These are phyloP conservation scores for Periconia macrospinosa DNA, from an alignment of 2,329 filamentous ascomycete genomes.

Conservation along the genomic window DNA sequence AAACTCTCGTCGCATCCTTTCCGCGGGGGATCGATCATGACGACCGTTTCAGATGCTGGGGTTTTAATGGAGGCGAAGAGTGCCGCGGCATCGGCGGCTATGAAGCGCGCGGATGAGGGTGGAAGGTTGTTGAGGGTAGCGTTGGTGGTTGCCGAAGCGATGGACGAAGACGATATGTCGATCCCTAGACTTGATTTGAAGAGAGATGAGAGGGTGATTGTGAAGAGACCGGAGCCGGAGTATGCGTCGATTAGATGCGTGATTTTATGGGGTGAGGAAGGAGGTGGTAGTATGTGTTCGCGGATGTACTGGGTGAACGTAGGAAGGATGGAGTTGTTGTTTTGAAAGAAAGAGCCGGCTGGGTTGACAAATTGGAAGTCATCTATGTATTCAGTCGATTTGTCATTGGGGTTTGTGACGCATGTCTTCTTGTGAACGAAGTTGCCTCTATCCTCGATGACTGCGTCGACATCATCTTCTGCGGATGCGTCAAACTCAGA, in stretches of 20 bases:
- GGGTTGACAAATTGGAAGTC: conserved; percentile 85
- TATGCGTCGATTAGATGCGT: conserved; percentile 96
- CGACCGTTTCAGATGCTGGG: conserved; percentile 77
- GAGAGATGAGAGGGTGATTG: conserved; percentile 82
- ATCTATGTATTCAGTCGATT: conserved; percentile 84
- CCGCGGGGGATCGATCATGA: conserved; percentile 95
- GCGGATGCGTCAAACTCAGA: conserved; percentile 20
- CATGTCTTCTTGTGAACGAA: conserved; percentile 82
- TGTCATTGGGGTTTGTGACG: conserved; percentile 82
- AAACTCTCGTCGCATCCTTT: conserved; percentile 93
- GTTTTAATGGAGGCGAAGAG: conserved; percentile 79
- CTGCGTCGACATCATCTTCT: conserved; percentile 37
- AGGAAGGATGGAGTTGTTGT: conserved; percentile 97
- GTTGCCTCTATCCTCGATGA: conserved; percentile 59
- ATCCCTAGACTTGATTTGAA: conserved; percentile 84
- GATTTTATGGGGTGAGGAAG: conserved; percentile 48
- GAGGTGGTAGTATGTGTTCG: conserved; percentile 66
- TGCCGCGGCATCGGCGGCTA: conserved; percentile 81
- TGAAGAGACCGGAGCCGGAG: conserved; percentile 96
- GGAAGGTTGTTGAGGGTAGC: conserved; percentile 74
- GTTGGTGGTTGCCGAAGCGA: conserved; percentile 77
- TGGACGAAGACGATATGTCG: conserved; percentile 80
- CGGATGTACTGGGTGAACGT: conserved; percentile 86
- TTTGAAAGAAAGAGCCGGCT: conserved; percentile 96
- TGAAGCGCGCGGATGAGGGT: conserved; percentile 72